Conservation (phyloP, 129 eudicot species). For the Helianthus annuus region DNA sequence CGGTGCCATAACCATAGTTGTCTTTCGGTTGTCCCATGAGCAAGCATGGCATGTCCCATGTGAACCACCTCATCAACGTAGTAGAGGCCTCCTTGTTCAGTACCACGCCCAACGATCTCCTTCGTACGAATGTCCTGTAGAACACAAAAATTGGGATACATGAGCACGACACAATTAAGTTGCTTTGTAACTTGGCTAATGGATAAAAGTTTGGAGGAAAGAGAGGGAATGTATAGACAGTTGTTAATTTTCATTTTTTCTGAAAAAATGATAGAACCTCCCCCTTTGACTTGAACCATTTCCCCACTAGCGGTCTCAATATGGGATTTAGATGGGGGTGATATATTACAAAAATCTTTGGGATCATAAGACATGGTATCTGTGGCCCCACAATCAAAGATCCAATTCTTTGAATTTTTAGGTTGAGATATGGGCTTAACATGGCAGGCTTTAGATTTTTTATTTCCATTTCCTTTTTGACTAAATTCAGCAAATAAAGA, state of each 20-base stretch:
- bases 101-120: slow-evolving; percentile 16
- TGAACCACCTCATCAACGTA: slow-evolving; percentile 11
- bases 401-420: not conserved
- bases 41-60: not conserved
- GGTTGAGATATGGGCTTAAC: not conserved
- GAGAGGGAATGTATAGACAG: not conserved
- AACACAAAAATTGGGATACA: not conserved
- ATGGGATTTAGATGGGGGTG: not conserved
- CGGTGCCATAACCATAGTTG: not conserved
- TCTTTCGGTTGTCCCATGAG: not conserved
- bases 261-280: not conserved
- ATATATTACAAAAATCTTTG: not conserved
- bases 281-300: not conserved
- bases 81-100: slow-evolving; percentile 7
- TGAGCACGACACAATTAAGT: not conserved
- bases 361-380: not conserved
- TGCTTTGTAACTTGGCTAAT: not conserved
- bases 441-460: slow-evolving; percentile 1
- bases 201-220: not conserved
- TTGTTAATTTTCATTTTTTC: not conserved
- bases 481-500: not conserved
- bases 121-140: slow-evolving; percentile 15
- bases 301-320: not conserved
- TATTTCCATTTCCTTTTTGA: not conserved
- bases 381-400: not conserved